phyloP scores from a whole-genome alignment of 371 early-diverging fungal genomes.

The Syncephalastrum monosporum region DNA sequence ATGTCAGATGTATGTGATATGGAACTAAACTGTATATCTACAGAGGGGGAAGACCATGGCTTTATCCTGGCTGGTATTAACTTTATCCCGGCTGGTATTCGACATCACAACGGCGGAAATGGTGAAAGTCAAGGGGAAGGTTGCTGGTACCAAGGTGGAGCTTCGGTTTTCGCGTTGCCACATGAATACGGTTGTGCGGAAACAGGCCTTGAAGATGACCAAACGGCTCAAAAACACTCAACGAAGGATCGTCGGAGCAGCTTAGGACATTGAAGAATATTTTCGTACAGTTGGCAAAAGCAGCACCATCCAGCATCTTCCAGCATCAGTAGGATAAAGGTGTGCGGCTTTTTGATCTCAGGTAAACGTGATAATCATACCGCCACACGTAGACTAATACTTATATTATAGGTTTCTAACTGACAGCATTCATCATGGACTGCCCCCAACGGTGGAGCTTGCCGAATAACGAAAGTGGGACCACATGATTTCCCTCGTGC shows the following conservation, averaged over 20 bases:
- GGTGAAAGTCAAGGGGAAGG: not conserved
- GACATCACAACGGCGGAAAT: not conserved
- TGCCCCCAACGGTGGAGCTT: constrained; percentile 3
- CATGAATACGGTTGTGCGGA: constrained; percentile 9
- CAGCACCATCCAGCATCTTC: not conserved
- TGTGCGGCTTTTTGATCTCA: constrained; percentile 5
- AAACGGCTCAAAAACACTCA: not conserved
- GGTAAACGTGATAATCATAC: not conserved
- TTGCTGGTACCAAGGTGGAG: constrained; percentile 4
- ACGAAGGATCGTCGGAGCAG: too few relatives aligned
- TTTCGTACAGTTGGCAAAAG: not conserved
- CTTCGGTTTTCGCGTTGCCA: not conserved
- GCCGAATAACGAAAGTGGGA: constrained; percentile 4
- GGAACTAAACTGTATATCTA: not conserved
- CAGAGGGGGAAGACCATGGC: constrained; percentile 1
- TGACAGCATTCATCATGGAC: constrained; percentile 1
- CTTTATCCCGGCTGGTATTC: too few relatives aligned
- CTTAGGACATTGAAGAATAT: constrained; percentile 12
- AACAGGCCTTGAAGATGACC: not conserved
- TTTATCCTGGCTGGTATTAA: too few relatives aligned
- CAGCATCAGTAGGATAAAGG: not conserved
- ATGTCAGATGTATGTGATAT: not conserved
- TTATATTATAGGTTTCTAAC: not conserved
- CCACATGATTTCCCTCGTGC: not conserved
- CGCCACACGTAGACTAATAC: not conserved